Evolutionary conservation across 805 yeast genomes (phyloP), one percentile per base, ranked within the genome.

Genomic region (Candida manassasensis): DNA sequence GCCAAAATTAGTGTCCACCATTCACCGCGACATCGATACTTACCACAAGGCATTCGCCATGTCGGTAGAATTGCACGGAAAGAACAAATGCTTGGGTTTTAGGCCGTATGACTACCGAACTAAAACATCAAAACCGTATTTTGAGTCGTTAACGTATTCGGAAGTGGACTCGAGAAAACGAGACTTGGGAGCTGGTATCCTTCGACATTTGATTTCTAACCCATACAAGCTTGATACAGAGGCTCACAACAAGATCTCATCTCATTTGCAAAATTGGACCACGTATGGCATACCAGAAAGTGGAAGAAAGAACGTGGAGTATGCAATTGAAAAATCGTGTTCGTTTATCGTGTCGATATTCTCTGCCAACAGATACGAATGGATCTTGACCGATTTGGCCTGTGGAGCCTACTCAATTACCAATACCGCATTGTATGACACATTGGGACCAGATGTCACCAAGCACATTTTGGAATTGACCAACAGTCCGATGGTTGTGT

Each of bases 401-500:
- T 60, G 67, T 39, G 32, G 57, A 0, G 40, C 58, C 22, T 58
- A 43, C 43, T 47, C 61, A 16, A 53, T 65, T 34, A 56, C 69
- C 35, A 57, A 52, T 40, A 65, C 70, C 18, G 61, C 68, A 8
- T 55, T 65, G 37, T 65, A 65, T 41, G 70, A 63, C 40, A 63
- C 70, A 22, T 55, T 65, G 42, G 70, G 70, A 3, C 45, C 55
- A 3, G 54, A 53, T 21, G 48, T 65, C 11, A 52, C 69, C 1
- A 50, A 50, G 34, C 54, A 50, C 42, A 63, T 65, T 35, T 54
- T 65, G 40, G 49, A 47, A 12, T 43, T 50, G 39, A 61, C 69
- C 13, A 51, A 58, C 31, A 51, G 59, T 16, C 71, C 71, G 2
- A 67, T 79, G 10, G 61, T 81, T 22, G 63, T 80, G 13, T 63